Evolutionary conservation across 140 eudicot genomes (phyloP).

Genomic region (Ambrosia hybrid): DNA sequence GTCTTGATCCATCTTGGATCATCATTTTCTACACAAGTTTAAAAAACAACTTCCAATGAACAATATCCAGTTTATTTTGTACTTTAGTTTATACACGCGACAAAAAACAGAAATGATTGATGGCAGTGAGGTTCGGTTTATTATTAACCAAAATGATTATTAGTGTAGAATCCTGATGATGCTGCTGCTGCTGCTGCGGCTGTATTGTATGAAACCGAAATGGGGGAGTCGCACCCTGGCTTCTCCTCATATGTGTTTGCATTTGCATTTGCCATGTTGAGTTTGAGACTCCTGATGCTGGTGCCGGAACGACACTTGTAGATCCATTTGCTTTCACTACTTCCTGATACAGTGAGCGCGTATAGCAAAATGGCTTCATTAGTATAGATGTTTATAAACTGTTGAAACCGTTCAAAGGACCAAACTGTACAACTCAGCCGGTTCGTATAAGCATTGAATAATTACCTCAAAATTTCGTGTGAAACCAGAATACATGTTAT

Average conservation of each 20-base stretch:
- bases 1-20: no score
- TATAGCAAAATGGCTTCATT: no score
- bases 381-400: no score
- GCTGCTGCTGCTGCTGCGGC: constrained; percentile 32
- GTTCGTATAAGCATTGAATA: not conserved
- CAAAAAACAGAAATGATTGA: constrained; percentile 24
- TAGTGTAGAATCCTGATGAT: constrained; percentile 53
- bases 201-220: constrained; percentile 23
- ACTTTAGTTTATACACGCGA: constrained; percentile 23
- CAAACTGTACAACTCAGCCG: no score
- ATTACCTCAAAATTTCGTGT: constrained; percentile 53
- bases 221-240: constrained; percentile 24
- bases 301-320: constrained; percentile 19
- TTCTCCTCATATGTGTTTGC: constrained; percentile 30
- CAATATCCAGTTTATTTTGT: constrained; percentile 11
- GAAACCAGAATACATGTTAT: constrained; percentile 43
- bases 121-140: constrained; percentile 9
- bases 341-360: constrained; percentile 19
- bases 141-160: constrained; percentile 29
- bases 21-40: no score
- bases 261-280: constrained; percentile 38
- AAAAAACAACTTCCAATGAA: constrained; percentile 5
- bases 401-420: no score
- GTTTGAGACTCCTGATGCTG: constrained; percentile 24
- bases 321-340: constrained; percentile 23